phyloP scores from a whole-genome alignment of 805 yeast genomes.

The Monosporozyma unispora region DNA sequence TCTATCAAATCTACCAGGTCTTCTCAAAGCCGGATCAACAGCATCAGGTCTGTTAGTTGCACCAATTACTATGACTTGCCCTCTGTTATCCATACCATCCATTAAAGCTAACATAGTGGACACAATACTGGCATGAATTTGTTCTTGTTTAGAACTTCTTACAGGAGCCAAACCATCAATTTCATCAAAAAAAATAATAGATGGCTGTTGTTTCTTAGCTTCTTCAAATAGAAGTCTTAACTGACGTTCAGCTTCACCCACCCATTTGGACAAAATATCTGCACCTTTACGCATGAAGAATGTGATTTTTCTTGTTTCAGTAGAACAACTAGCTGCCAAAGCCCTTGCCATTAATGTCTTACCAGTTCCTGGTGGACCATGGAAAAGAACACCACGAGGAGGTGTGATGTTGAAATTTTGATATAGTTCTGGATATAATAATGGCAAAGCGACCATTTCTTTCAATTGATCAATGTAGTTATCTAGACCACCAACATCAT shows the following conservation, averaged over 20 bases:
- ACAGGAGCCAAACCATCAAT: slow-evolving; percentile 98
- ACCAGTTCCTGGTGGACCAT: slow-evolving; percentile 99
- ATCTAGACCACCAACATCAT: slow-evolving; percentile 85
- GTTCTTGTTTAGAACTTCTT: slow-evolving; percentile 94
- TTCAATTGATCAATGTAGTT: slow-evolving; percentile 85
- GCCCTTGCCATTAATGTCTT: slow-evolving; percentile 97
- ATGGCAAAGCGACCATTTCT: slow-evolving; percentile 93
- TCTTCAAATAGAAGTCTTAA: slow-evolving; percentile 85
- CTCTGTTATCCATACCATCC: slow-evolving; percentile 99
- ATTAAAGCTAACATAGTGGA: slow-evolving; percentile 88
- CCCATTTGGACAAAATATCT: slow-evolving; percentile 95
- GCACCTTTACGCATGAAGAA: slow-evolving; percentile 99
- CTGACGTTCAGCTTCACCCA: slow-evolving; percentile 97
- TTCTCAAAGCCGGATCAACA: slow-evolving; percentile 92
- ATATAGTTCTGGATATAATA: slow-evolving; percentile 88
- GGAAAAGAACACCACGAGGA: slow-evolving; percentile 94
- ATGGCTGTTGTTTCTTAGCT: slow-evolving; percentile 91
- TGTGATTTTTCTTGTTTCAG: slow-evolving; percentile 76
- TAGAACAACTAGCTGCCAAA: slow-evolving; percentile 87
- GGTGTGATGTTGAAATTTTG: slow-evolving; percentile 87
- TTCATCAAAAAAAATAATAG: slow-evolving; percentile 94
- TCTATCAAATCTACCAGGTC: slow-evolving; percentile 96
- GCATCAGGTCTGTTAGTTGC: slow-evolving; percentile 98
- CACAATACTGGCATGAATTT: slow-evolving; percentile 94
- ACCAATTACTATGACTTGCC: slow-evolving; percentile 96